These are phyloP conservation scores for Celoporthe dispersa DNA, from an alignment of 2,329 filamentous ascomycete species.

Conservation along the genomic window DNA sequence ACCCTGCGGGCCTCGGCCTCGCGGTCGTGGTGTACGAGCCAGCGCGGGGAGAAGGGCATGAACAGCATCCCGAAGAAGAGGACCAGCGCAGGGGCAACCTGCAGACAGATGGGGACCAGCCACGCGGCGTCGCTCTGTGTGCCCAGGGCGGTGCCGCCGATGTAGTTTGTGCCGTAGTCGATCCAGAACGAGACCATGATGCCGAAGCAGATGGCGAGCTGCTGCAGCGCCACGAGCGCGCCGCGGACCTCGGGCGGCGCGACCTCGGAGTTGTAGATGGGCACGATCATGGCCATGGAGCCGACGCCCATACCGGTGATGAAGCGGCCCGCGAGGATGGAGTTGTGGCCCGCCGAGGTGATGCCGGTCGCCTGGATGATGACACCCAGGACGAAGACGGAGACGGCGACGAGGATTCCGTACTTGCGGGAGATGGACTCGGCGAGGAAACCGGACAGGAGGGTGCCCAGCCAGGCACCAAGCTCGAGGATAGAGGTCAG, in stretches of 20 bases:
- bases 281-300: slow-evolving; percentile 66
- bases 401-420: slow-evolving; percentile 67
- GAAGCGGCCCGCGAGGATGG: slow-evolving; percentile 28
- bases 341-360: slow-evolving; percentile 51
- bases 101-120: slow-evolving; percentile 73
- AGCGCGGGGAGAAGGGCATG: slow-evolving; percentile 80
- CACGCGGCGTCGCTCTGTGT: slow-evolving; percentile 70
- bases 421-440: slow-evolving; percentile 72
- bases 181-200: slow-evolving; percentile 71
- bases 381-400: slow-evolving; percentile 72
- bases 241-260: slow-evolving; percentile 54
- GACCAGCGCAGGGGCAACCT: slow-evolving; percentile 68
- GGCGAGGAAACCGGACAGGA: slow-evolving; percentile 73
- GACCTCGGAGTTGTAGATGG: slow-evolving; percentile 53
- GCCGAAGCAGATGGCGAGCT: slow-evolving; percentile 62
- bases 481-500: slow-evolving; percentile 73
- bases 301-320: slow-evolving; percentile 69
- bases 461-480: slow-evolving; percentile 75
- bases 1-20: slow-evolving; percentile 69
- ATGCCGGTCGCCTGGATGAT: slow-evolving; percentile 69
- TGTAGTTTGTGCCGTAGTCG: slow-evolving; percentile 68
- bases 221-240: slow-evolving; percentile 52
- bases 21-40: slow-evolving; percentile 72
- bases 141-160: slow-evolving; percentile 55
- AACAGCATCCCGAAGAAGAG: slow-evolving; percentile 74